Base-by-base conservation (phyloP, 106 monocot genomes). In the Cymbidium sinense region DNA sequence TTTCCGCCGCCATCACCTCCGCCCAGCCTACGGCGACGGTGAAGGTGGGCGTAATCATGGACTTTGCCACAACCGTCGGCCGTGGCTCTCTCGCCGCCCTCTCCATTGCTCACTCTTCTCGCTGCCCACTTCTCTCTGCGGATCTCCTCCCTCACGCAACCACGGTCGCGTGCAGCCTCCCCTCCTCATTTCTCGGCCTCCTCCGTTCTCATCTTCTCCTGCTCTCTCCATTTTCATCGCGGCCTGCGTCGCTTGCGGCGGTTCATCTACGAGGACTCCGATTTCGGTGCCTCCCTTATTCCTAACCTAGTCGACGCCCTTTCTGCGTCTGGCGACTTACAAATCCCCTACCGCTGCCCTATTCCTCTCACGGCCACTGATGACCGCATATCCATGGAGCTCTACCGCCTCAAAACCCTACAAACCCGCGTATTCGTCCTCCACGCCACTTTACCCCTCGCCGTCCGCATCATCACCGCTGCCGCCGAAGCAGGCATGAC, bases 361-460 rank as follows among this genome's bases (percentile, higher is more conserved):
- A 64, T 90, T 33, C 74, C 81, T 8, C 39, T 58, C 31, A 33
- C 31, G 1, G 78, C 85, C 9, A n/a, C 82, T 36, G 81, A 70
- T 28, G 85, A 87, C 73, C 47, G 29, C 27, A 79, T 90, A 50
- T 34, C 13, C 17, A 33, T 33, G 27, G 83, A 90, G 81, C 87
- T 90, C 70, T 87, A 85, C 73, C 62, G 47, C 44, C 85, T 90
- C 21, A 82, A 75, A 83, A 85, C 80, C 21, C 78, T 77, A 72
- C 85, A 90, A 73, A 85, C 87, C 8, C 77, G 90, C 28, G 90
- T 90, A 30, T 87, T 87, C 55, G 79, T 90, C 1, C 83, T 90
- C 34, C 85, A 90, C 76, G 75, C 75, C 15, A 41, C 70, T 10
- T 62, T 28, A 21, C 0, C 43, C 2, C 75, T 88, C 15, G 84